Percentiles rank a stretch among this genome's conserved stretches.
These are phyloP conservation scores for Saprolegnia parasitica DNA, from an alignment of 352 stramenopile species.

Conservation along the genomic window DNA sequence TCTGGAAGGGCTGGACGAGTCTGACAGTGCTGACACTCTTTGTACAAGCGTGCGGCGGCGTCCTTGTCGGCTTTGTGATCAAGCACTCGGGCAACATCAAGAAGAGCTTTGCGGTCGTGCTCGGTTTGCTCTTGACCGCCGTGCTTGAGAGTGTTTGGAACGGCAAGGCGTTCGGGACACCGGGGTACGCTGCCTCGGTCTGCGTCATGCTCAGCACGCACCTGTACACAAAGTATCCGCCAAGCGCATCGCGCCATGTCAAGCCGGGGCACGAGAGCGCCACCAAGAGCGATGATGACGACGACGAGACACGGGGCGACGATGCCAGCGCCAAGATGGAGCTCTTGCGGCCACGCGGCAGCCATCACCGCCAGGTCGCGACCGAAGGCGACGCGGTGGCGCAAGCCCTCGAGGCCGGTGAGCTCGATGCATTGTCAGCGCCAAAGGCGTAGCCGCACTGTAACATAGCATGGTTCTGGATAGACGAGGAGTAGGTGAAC, in stretches of 20 bases:
- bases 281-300: background rate
- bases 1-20: conserved; percentile 71
- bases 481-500: too few relatives aligned
- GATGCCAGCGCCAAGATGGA: background rate
- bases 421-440: too few relatives aligned
- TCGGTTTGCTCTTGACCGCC: conserved; percentile 75
- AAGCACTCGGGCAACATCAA: conserved; percentile 82
- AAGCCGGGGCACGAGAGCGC: conserved; percentile 31
- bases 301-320: background rate
- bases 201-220: conserved; percentile 58
- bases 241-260: background rate
- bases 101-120: conserved; percentile 78
- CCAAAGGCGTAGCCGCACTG: too few relatives aligned
- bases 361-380: too few relatives aligned
- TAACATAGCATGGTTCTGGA: too few relatives aligned
- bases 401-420: too few relatives aligned
- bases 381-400: too few relatives aligned
- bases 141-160: conserved; percentile 64
- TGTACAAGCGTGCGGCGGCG: conserved; percentile 60
- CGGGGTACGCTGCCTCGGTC: conserved; percentile 50
- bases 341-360: background rate
- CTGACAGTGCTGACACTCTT: conserved; percentile 60
- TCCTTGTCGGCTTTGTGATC: conserved; percentile 79
- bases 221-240: conserved; percentile 70
- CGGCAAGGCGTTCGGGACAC: conserved; percentile 57